phyloP scores from a whole-genome alignment of 345 rosid species.

The Salix udensis region DNA sequence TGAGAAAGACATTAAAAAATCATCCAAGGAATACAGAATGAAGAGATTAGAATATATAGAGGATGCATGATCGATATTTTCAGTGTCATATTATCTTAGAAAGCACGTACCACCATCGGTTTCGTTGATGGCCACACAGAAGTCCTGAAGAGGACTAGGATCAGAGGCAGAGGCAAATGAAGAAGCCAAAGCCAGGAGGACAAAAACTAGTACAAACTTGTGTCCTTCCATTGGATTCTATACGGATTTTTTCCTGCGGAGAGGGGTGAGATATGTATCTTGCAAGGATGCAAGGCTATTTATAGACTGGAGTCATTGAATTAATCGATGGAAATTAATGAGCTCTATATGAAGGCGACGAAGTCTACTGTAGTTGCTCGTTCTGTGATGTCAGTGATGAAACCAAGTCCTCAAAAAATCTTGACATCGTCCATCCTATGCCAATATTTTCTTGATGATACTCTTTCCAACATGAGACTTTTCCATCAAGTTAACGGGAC shows the following conservation, averaged over 20 bases:
- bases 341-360: neutral
- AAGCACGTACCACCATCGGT: neutral
- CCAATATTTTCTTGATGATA: too few relatives aligned
- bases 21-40: neutral
- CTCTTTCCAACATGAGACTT: too few relatives aligned
- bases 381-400: neutral
- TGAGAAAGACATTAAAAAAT: neutral
- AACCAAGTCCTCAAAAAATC: neutral
- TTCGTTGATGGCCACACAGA: slow-evolving; percentile 1
- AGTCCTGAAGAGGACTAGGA: slow-evolving; percentile 15
- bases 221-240: neutral
- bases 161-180: slow-evolving; percentile 1
- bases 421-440: too few relatives aligned
- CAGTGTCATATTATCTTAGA: neutral
- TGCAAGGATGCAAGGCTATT: neutral
- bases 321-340: neutral
- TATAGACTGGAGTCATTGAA: neutral
- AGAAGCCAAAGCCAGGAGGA: neutral
- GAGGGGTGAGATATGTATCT: neutral
- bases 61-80: neutral
- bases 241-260: neutral
- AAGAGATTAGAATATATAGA: neutral
- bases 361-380: neutral
- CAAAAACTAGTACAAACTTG: neutral
- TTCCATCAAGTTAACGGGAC: too few relatives aligned